Evolutionary conservation across 164 flowering plant species (phyloP).

Genomic region (Pachysandra terminalis): DNA sequence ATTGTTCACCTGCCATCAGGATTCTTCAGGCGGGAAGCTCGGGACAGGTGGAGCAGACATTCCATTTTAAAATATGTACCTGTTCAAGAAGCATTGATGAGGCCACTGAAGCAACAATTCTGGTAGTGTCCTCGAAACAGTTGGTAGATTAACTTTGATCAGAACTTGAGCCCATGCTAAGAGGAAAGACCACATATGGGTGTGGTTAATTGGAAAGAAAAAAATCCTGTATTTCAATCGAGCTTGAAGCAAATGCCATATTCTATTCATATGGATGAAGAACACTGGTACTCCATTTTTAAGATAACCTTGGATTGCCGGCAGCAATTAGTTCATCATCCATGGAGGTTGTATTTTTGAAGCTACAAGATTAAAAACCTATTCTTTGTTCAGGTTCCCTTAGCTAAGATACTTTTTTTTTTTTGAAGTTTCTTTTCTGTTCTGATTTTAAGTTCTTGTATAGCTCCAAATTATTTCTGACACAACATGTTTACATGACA

Average conservation of each 20-base stretch:
- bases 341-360: conserved; percentile 21
- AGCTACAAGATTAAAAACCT: conserved; percentile 25
- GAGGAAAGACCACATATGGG: conserved; percentile 3
- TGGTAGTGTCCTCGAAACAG: not conserved
- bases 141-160: not conserved
- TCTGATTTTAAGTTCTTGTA: conserved; percentile 30
- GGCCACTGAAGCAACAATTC: not conserved
- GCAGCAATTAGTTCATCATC: conserved; percentile 16
- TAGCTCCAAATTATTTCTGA: conserved; percentile 37
- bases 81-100: conserved; percentile 2
- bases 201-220: too few species aligned
- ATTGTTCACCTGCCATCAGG: not conserved
- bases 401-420: conserved; percentile 19
- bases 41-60: not conserved
- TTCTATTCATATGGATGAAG: conserved; percentile 16
- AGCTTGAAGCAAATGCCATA: conserved; percentile 9
- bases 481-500: conserved; percentile 29
- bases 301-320: conserved; percentile 8
- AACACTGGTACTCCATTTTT: conserved; percentile 1
- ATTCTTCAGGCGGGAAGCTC: conserved; percentile 7
- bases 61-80: not conserved
- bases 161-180: not conserved
- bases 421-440: conserved; percentile 6
- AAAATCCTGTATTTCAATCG: conserved; percentile 2
- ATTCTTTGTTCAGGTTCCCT: conserved; percentile 24